These are phyloP conservation scores for Hypholoma fasciculare DNA, from an alignment of 768 basidiomycete genomes.

Conservation along the genomic window DNA sequence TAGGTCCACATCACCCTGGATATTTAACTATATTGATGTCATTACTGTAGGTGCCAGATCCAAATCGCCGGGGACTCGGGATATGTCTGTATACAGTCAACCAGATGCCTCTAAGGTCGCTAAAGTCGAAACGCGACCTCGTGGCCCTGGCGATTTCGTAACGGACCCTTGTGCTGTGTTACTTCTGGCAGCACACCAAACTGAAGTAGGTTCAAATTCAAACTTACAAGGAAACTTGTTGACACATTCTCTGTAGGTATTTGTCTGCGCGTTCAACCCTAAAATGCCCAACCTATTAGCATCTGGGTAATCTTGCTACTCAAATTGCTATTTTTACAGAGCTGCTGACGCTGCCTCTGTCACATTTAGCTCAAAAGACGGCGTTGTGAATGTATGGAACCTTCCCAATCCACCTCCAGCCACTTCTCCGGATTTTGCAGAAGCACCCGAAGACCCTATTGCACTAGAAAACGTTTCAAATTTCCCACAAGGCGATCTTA, in stretches of 20 bases:
- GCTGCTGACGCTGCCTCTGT: constrained; percentile 7
- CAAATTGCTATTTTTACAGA: neutral
- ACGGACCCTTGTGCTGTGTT: constrained; percentile 44
- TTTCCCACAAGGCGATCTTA: constrained; percentile 60
- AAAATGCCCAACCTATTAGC: constrained; percentile 57
- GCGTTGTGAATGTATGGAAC: constrained; percentile 73
- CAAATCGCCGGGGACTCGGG: neutral
- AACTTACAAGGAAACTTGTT: neutral
- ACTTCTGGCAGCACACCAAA: constrained; percentile 56
- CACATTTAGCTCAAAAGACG: constrained; percentile 69
- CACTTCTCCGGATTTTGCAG: constrained; percentile 27
- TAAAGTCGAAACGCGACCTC: constrained; percentile 31
- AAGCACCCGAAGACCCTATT: constrained; percentile 34
- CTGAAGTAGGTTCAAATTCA: constrained; percentile 43
- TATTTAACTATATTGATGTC: neutral
- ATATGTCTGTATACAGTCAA: neutral
- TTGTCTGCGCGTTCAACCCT: constrained; percentile 82
- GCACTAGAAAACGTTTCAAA: constrained; percentile 51
- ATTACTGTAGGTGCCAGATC: constrained; percentile 1
- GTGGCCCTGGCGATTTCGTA: constrained; percentile 40
- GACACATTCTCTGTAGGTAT: constrained; percentile 50
- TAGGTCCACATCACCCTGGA: constrained; percentile 16
- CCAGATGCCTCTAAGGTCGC: constrained; percentile 18
- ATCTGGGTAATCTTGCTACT: constrained; percentile 56
- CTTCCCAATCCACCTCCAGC: constrained; percentile 44